Percentiles rank a stretch among this genome's conserved stretches.
phyloP scores from a whole-genome alignment of 495 filamentous ascomycete species.

The Trichoderma erinaceum region DNA sequence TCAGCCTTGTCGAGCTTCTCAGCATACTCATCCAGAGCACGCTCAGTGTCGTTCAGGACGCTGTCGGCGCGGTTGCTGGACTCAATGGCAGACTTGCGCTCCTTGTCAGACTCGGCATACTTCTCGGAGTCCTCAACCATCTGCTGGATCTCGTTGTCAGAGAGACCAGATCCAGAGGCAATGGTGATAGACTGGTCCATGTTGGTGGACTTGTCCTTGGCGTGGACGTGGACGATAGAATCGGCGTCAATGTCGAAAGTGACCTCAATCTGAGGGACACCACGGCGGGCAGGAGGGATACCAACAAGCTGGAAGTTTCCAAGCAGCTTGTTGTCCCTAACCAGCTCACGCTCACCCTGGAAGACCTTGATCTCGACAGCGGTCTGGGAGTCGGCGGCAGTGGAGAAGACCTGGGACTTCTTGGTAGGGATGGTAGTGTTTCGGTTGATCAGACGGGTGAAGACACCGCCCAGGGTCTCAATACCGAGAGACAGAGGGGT shows the following conservation, averaged over 20 bases:
- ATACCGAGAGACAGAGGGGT: conserved; percentile 98
- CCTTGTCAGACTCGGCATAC: conserved; percentile 91
- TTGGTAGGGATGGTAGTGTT: conserved; percentile 99
- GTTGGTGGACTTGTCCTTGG: conserved; percentile 98
- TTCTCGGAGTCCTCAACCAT: conserved; percentile 98
- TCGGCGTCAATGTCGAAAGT: conserved; percentile 99
- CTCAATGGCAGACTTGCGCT: conserved; percentile 92
- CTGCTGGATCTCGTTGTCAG: conserved; percentile 83
- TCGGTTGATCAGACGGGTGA: conserved; percentile 98
- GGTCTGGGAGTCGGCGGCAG: conserved; percentile 97
- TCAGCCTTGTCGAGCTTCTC: conserved; percentile 96
- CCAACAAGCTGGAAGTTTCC: conserved; percentile 99
- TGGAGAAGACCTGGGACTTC: conserved; percentile 98
- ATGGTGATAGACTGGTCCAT: conserved; percentile 99
- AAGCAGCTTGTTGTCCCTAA: conserved; percentile 97
- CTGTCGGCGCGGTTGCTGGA: conserved; percentile 94
- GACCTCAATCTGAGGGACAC: conserved; percentile 96
- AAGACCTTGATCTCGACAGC: conserved; percentile 99
- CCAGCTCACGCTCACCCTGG: conserved; percentile 99
- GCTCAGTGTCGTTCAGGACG: conserved; percentile 96
- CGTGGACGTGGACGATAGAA: conserved; percentile 96
- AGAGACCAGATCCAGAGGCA: conserved; percentile 96
- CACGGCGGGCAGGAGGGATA: conserved; percentile 94
- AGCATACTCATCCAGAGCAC: conserved; percentile 92
- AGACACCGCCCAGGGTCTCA: conserved; percentile 98